These are phyloP conservation scores for Fusarium chlamydosporum DNA, from an alignment of 2,329 filamentous ascomycete species.

Conservation along the genomic window DNA sequence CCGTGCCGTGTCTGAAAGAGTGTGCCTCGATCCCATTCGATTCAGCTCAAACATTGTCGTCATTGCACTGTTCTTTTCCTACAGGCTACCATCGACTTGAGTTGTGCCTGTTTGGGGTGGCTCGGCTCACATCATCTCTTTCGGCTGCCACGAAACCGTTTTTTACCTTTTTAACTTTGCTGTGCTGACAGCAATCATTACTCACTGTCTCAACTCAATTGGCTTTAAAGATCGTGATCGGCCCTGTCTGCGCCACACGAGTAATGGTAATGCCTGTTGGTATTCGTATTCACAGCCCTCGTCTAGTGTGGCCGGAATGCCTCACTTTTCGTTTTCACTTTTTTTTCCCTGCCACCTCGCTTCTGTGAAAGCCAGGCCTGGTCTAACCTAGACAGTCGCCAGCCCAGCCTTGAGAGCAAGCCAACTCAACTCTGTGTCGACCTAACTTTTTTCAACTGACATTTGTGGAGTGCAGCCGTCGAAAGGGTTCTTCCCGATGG, in stretches of 20 bases:
- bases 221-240: slow-evolving; percentile 19
- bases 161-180: slow-evolving; percentile 9
- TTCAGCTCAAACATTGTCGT: slow-evolving; percentile 38
- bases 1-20: slow-evolving; percentile 34
- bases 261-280: slow-evolving; percentile 16
- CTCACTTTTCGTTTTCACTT: slow-evolving; percentile 26
- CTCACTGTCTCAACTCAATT: slow-evolving; percentile 25
- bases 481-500: slow-evolving; percentile 52
- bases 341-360: slow-evolving; percentile 35
- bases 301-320: slow-evolving; percentile 24
- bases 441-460: slow-evolving; percentile 36
- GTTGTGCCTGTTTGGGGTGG: slow-evolving; percentile 11
- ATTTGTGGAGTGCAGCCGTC: slow-evolving; percentile 47
- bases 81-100: slow-evolving; percentile 1
- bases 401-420: slow-evolving; percentile 22
- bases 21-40: slow-evolving; percentile 28
- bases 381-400: slow-evolving; percentile 6
- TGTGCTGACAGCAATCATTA: slow-evolving; percentile 8
- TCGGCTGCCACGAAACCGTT: slow-evolving; percentile 14
- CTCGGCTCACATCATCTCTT: slow-evolving; percentile 34
- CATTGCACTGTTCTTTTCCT: slow-evolving; percentile 21
- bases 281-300: slow-evolving; percentile 31
- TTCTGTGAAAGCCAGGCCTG: slow-evolving; percentile 11
- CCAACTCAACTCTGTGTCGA: slow-evolving; percentile 18
- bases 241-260: slow-evolving; percentile 29